Evolutionary conservation across 2,329 filamentous ascomycete genomes (phyloP), one percentile per base, ranked within the genome.

Genomic region (Diaporthe citrichinensis): DNA sequence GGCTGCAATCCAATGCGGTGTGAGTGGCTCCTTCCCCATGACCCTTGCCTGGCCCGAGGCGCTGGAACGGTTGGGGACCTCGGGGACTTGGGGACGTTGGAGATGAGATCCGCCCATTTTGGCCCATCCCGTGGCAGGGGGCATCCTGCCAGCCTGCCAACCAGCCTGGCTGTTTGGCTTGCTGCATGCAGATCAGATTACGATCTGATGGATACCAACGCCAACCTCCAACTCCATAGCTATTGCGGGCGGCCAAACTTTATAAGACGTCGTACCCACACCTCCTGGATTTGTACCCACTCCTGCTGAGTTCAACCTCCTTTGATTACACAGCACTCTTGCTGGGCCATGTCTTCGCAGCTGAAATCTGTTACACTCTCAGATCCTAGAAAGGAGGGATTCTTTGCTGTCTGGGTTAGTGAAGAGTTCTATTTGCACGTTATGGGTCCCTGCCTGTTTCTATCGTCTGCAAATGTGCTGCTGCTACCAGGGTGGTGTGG

Each of bases 101-200:
- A 62, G 59, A 62, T 23, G 59, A 65, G 25, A 31, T 46, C 15
- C 25, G n/a, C 59, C 59, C 41, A 15, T 65, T 31, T 31, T 31
- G 25, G 59, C 36, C n/a, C 41, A 28, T 46, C 39, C 39, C 8
- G 14, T 46, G 59, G 39, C 59, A 46, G 59, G 59, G 59, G 59
- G 23, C 41, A 62, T 62, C 59, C 59, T 65, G 61, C n/a, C 41
- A 62, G n/a, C n/a, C 41, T 31, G 15, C 4, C 41, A 62, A 15
- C n/a, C 41, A 23, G 15, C 4, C 58, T 36, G 20, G 10, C 57
- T 5, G 12, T 12, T 14, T 39, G 8, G 23, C 57, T 14, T 68
- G 46, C 62, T 25, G 62, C 46, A 68, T 28, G 62, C 62, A 68
- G 44, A 53, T 68, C 46, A 68, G 62, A 68, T 53, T 34, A 51